Conservation (phyloP, 371 early-diverging fungal genomes). For the Massospora cicadina region DNA sequence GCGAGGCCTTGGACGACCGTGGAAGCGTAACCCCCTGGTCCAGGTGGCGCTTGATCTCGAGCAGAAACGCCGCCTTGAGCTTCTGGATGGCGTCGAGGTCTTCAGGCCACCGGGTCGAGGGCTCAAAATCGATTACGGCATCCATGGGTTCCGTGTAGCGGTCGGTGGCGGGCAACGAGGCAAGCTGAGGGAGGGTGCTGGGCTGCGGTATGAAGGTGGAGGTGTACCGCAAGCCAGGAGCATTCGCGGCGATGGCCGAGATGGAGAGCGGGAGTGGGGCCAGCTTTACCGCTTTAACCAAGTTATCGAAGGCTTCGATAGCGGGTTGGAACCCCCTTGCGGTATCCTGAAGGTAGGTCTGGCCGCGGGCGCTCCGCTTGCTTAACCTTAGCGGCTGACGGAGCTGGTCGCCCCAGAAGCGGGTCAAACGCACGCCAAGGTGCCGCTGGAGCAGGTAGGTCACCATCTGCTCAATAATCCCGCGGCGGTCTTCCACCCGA, state of each 20-base stretch:
- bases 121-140: conserved; percentile 65
- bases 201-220: conserved; percentile 66
- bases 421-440: conserved; percentile 22
- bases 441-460: conserved; percentile 54
- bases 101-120: conserved; percentile 76
- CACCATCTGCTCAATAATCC: conserved; percentile 65
- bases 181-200: conserved; percentile 22
- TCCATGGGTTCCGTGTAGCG: conserved; percentile 54
- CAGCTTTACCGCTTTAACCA: conserved; percentile 47
- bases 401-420: conserved; percentile 51
- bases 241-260: conserved; percentile 39
- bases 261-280: conserved; percentile 59
- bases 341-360: conserved; percentile 27
- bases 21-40: conserved; percentile 1
- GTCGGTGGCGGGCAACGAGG: conserved; percentile 25
- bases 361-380: conserved; percentile 24
- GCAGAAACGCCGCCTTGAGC: conserved; percentile 73
- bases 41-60: conserved; percentile 38
- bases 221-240: conserved; percentile 51
- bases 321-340: conserved; percentile 47
- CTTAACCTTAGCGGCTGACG: conserved; percentile 31
- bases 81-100: conserved; percentile 70
- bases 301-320: conserved; percentile 41
- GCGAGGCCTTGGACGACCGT: conserved; percentile 21
- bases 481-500: conserved; percentile 43